Conservation (phyloP, 257 asterid species). For the Cynanchum wilfordii region DNA sequence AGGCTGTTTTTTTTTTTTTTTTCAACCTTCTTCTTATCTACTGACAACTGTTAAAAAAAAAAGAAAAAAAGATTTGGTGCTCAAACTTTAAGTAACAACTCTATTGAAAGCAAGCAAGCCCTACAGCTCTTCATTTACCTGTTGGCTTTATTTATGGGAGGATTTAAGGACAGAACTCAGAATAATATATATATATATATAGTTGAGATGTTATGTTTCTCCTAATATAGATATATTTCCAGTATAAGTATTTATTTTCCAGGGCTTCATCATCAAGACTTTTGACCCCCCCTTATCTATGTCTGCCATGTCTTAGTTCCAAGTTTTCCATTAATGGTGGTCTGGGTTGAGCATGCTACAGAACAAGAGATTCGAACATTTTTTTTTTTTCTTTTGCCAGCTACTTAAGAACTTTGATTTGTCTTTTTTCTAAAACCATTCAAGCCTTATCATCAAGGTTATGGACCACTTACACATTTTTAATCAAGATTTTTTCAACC, state of each 20-base stretch:
- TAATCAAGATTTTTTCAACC: neutral
- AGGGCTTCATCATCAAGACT: slow-evolving; percentile 4
- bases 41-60: neutral
- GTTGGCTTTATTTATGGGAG: neutral
- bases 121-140: neutral
- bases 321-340: neutral
- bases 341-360: neutral
- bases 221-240: neutral
- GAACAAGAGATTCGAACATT: slow-evolving; percentile 13
- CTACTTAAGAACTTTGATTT: slow-evolving; percentile 5
- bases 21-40: no score
- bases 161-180: neutral
- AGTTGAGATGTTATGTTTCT: neutral
- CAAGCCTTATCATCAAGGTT: slow-evolving; percentile 5
- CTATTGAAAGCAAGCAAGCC: no score
- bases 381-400: neutral
- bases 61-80: neutral
- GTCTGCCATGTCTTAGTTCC: neutral
- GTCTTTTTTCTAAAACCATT: slow-evolving; percentile 19
- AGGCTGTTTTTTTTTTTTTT: neutral
- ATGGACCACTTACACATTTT: neutral
- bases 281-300: neutral
- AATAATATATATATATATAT: neutral
- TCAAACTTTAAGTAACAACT: neutral
- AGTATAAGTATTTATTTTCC: neutral